These are phyloP conservation scores for Fusarium multiceps DNA, from an alignment of 2,329 filamentous ascomycete species.

Conservation along the genomic window DNA sequence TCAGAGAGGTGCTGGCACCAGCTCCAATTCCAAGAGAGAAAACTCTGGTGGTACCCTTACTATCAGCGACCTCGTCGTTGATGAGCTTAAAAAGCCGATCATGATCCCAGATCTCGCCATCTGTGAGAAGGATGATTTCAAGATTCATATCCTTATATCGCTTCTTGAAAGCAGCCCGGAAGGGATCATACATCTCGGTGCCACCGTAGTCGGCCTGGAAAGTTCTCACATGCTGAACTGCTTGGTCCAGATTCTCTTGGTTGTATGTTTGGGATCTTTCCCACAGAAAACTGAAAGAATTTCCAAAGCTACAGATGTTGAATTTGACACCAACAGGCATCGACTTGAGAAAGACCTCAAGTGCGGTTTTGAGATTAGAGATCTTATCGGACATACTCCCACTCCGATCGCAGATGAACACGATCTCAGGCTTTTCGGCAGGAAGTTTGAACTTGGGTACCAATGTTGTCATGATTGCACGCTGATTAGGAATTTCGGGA, in stretches of 20 bases:
- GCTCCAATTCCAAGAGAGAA: slow-evolving; percentile 67
- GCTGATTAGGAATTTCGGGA: slow-evolving; percentile 68
- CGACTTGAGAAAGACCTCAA: slow-evolving; percentile 74
- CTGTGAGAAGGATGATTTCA: slow-evolving; percentile 67
- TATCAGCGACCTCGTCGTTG: slow-evolving; percentile 53
- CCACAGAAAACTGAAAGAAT: slow-evolving; percentile 59
- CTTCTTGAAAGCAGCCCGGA: slow-evolving; percentile 57
- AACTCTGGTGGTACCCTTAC: slow-evolving; percentile 59
- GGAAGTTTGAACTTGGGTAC: slow-evolving; percentile 76
- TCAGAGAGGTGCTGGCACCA: slow-evolving; percentile 61
- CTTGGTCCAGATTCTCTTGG: slow-evolving; percentile 56
- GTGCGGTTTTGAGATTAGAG: slow-evolving; percentile 62
- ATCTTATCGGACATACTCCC: slow-evolving; percentile 72
- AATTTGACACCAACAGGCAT: slow-evolving; percentile 72
- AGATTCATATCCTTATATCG: slow-evolving; percentile 60
- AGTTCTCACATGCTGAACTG: slow-evolving; percentile 54
- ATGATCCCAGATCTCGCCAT: slow-evolving; percentile 66
- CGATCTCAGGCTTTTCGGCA: slow-evolving; percentile 67
- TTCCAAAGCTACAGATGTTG: slow-evolving; percentile 77
- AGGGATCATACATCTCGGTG: slow-evolving; percentile 62
- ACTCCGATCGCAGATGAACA: slow-evolving; percentile 79
- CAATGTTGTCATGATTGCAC: slow-evolving; percentile 76
- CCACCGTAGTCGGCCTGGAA: slow-evolving; percentile 64
- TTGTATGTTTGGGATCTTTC: slow-evolving; percentile 59
- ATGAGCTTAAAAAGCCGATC: slow-evolving; percentile 58